Evolutionary conservation across 2,329 filamentous ascomycete genomes (phyloP).

Genomic region (Claviceps maximensis): DNA sequence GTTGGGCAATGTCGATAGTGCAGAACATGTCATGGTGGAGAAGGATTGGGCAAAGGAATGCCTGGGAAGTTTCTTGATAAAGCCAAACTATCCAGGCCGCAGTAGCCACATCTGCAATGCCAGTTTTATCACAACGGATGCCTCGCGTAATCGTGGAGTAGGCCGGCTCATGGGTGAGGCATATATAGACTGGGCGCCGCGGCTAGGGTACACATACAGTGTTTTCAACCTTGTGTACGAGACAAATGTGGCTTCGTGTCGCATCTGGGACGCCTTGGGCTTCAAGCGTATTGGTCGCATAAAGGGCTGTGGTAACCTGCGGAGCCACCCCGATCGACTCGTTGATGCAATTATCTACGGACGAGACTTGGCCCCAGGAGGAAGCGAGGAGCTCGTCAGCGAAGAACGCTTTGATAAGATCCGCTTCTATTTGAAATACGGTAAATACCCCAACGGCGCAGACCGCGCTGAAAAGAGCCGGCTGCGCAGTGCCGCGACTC

Average conservation of each 20-base stretch:
- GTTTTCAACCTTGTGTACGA: constrained; percentile 94
- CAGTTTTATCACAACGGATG: constrained; percentile 62
- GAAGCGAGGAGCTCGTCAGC: constrained; percentile 71
- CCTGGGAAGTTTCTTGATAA: constrained; percentile 85
- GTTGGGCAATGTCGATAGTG: constrained; percentile 56
- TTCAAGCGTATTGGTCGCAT: constrained; percentile 87
- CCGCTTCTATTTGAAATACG: constrained; percentile 89
- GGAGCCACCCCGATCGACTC: constrained; percentile 53
- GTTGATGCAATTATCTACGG: constrained; percentile 73
- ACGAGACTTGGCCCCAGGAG: constrained; percentile 40
- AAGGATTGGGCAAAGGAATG: constrained; percentile 71
- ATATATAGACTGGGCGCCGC: constrained; percentile 65
- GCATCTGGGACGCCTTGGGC: constrained; percentile 82
- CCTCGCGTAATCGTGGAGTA: constrained; percentile 59
- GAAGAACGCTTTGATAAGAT: constrained; percentile 99
- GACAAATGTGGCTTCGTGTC: constrained; percentile 79
- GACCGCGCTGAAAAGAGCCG: constrained; percentile 93
- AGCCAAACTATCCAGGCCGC: constrained; percentile 83
- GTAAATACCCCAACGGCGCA: constrained; percentile 83
- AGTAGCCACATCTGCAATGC: constrained; percentile 88
- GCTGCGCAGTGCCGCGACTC: constrained; percentile 81
- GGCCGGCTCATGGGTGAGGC: constrained; percentile 64
- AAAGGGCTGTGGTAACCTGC: constrained; percentile 55
- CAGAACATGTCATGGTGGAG: constrained; percentile 43
- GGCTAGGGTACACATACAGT: constrained; percentile 78